Base-by-base conservation (phyloP, 2,329 filamentous ascomycete genomes). In the Didymella glomerata region DNA sequence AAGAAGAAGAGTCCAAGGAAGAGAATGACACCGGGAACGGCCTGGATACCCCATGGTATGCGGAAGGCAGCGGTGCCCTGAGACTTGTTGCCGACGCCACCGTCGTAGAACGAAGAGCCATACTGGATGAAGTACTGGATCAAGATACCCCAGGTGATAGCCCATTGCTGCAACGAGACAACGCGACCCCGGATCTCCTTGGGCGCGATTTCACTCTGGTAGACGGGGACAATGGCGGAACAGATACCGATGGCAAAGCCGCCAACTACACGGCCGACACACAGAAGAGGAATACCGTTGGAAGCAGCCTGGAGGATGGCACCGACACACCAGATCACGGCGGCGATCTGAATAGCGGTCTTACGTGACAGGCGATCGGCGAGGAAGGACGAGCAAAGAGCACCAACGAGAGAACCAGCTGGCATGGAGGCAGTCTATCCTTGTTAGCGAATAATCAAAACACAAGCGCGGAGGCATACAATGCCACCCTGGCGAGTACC, bases 171-270 rank as follows among this genome's bases (percentile, higher is more conserved):
- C 3, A 89, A 77, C 2, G 84, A 84, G 16, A 90, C 85, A 2
- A 89, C 83, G 11, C 86, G 81, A 8, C 87, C 87, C 51, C 78
- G 74, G 30, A 79, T 80, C 16, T 77, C 70, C 57, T 78, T 78
- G 14, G 77, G 76, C 2, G 78, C 77, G 18, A 97, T 96, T 76
- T 97, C 93, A 44, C 93, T 94, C 75, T 97, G 93, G 75, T 96
- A 97, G 45, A 97, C 90, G 0, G 93, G 93, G 1, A 97, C 92
- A 67, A 97, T 96, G 47, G 93, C 94, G 0, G 93, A 96, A 46
- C 96, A 83, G 73, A 93, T 90, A 76, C 93, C 93, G 60, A 97
- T 92, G 41, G 92, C 91, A 9, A 96, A 80, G 79, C 93, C 93
- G 56, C 91, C 92, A 76, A 95, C 85, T 63, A 96, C 88, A 77